These are phyloP conservation scores for Candida hispaniensis DNA, from an alignment of 805 yeast genomes.

Conservation along the genomic window DNA sequence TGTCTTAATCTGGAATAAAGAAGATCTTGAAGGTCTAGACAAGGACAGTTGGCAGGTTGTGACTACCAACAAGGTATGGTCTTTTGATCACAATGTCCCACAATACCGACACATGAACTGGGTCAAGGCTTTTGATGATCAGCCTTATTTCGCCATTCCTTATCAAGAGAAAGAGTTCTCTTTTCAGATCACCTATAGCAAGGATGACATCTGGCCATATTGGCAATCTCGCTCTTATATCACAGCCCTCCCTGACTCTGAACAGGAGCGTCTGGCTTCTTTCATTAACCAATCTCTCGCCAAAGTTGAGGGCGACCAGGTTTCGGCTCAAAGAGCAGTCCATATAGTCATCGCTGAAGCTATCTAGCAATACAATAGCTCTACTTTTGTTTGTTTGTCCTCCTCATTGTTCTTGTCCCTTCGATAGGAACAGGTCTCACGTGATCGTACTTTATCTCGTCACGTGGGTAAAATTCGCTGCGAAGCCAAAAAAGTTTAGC, in stretches of 20 bases:
- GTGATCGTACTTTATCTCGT: too few species aligned
- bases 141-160: conserved; percentile 30
- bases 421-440: too few species aligned
- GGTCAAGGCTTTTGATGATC: conserved; percentile 33
- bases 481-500: too few species aligned
- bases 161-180: conserved; percentile 30
- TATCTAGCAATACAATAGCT: too few species aligned
- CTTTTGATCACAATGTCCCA: conserved; percentile 39
- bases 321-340: conserved; percentile 5
- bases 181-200: conserved; percentile 25
- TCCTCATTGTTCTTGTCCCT: too few species aligned
- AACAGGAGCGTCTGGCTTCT: conserved; percentile 24
- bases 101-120: conserved; percentile 41
- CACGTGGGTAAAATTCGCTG: too few species aligned
- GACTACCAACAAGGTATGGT: conserved; percentile 31
- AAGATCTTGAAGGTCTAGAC: conserved; percentile 26
- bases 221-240: conserved; percentile 50
- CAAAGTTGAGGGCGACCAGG: conserved; percentile 1
- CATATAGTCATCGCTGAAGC: conserved; percentile 10
- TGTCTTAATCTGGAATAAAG: conserved; percentile 53
- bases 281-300: background rate
- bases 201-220: conserved; percentile 35
- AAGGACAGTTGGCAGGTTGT: conserved; percentile 33
- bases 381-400: too few species aligned
- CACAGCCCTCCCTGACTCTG: conserved; percentile 34